Percentiles rank a stretch among this genome's conserved stretches.
Evolutionary conservation across 495 filamentous ascomycete species (phyloP).

Genomic region (Poronia punctata): DNA sequence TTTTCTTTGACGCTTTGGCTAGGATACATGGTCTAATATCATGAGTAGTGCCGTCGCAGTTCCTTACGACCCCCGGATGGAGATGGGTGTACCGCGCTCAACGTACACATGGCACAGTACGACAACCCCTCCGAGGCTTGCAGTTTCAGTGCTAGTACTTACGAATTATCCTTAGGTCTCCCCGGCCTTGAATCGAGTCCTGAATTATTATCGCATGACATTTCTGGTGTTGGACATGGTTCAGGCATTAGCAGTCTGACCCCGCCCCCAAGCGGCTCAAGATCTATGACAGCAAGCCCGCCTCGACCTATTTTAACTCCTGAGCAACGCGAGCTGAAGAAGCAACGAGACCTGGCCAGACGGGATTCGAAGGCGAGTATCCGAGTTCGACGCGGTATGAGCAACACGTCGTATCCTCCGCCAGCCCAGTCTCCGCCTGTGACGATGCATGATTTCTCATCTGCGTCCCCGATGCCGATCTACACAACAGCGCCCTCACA

Average conservation of each 20-base stretch:
- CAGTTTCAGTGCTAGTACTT: neutral
- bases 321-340: slow-evolving; percentile 43
- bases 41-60: slow-evolving; percentile 37
- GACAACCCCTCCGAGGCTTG: neutral
- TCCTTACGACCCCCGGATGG: slow-evolving; percentile 37
- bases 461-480: slow-evolving; percentile 34
- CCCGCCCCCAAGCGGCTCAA: slow-evolving; percentile 32
- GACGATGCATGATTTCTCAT: slow-evolving; percentile 32
- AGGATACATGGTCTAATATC: slow-evolving; percentile 6
- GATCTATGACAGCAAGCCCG: slow-evolving; percentile 41
- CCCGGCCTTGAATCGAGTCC: slow-evolving; percentile 33
- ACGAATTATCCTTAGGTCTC: neutral
- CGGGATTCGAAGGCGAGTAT: slow-evolving; percentile 34
- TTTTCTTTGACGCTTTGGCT: neutral
- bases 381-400: slow-evolving; percentile 34
- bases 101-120: slow-evolving; percentile 32
- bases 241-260: slow-evolving; percentile 37
- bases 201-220: slow-evolving; percentile 33
- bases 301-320: slow-evolving; percentile 36
- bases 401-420: slow-evolving; percentile 27
- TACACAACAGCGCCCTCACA: slow-evolving; percentile 40
- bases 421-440: slow-evolving; percentile 35
- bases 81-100: slow-evolving; percentile 37
- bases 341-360: slow-evolving; percentile 40
- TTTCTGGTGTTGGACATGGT: slow-evolving; percentile 27